Evolutionary conservation across 306 rosid genomes (phyloP), one percentile per base, ranked within the genome.

Genomic region (Trichosanthes truncata): DNA sequence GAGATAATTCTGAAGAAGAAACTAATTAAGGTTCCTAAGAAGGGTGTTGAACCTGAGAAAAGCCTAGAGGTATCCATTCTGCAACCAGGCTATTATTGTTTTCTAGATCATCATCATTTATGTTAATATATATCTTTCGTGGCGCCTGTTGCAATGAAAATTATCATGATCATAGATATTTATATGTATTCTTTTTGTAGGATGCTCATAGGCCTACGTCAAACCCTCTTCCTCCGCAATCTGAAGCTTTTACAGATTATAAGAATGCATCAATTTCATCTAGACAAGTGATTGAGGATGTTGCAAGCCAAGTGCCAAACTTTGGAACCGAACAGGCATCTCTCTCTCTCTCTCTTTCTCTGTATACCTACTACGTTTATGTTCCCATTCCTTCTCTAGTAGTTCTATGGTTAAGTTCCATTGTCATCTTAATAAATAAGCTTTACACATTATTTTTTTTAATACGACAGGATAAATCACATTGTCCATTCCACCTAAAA

Each of bases 401-500:
- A 45, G 77, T 45, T 71, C 26, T 45, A 12, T 10, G 1, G 41
- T 15, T 49, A 73, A 31, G 35, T 13, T 41, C 36, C 15, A 41
- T 41, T 71, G n/a, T 41, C 74, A 20, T 67, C 48, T 38, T 40
- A 4, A 38, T 20, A 18, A 71, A 71, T 43, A 23, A 71, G 3
- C 10, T 23, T 23, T 71, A 43, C 77, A 14, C 17, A 23, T 40
- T 72, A 23, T 78, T 14, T 26, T 43, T 79, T 51, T 69, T 71
- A 69, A 60, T 72, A 25, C 80, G 76, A 51, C 96, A 94, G 98
- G 98, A 95, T 79, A 95, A 92, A 91, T 87, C 93, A 83, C 97
- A 92, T 77, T 95, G 98, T 35, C 98, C 98, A 61, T 95, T 95
- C 84, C 98, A 95, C 85, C 87, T 92, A 36, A 95, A 95, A 87